A percentile compares a stretch with the other conserved stretches of the same genome.
Evolutionary conservation across 1,139 yeast species (phyloP).

Genomic region (Saccharomyces hybrid): DNA sequence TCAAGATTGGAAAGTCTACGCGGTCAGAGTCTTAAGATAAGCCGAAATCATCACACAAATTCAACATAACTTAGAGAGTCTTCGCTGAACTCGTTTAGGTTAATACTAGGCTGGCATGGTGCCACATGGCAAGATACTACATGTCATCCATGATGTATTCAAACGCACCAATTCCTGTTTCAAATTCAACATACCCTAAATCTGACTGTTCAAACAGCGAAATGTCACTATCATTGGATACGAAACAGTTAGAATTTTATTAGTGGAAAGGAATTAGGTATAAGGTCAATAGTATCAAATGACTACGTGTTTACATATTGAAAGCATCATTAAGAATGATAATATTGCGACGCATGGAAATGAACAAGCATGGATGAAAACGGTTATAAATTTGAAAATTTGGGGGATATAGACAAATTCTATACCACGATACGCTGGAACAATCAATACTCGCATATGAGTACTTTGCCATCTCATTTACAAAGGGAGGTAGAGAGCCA

Average conservation of each 20-base stretch:
- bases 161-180: neutral
- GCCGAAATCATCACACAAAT: neutral
- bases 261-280: neutral
- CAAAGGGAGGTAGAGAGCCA: neutral
- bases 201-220: neutral
- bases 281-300: neutral
- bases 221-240: neutral
- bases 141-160: neutral
- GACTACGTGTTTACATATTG: neutral
- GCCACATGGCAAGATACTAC: no score
- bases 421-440: constrained; percentile 26
- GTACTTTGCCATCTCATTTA: constrained; percentile 23
- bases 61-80: neutral
- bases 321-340: neutral
- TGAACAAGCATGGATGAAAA: constrained; percentile 3
- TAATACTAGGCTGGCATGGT: no score
- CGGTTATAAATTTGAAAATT: constrained; percentile 6
- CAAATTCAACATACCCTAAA: neutral
- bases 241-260: neutral
- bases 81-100: no score
- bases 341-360: neutral
- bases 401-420: constrained; percentile 15
- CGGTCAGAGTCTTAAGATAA: neutral
- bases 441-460: constrained; percentile 26
- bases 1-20: neutral